Base-by-base conservation (phyloP, 306 rosid genomes). In the Quercus parvula region DNA sequence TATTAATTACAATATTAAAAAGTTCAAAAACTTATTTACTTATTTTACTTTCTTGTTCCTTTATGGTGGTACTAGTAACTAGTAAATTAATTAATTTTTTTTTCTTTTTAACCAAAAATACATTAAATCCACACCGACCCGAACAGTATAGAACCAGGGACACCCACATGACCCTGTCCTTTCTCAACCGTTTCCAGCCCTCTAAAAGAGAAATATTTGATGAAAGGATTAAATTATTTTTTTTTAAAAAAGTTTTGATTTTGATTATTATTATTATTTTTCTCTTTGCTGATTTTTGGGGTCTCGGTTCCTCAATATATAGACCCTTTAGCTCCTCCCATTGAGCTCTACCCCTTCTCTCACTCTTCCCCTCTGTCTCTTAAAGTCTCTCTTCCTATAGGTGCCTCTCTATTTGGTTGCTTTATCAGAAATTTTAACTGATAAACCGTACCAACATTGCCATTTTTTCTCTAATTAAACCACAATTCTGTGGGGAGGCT, bases 131-230 rank as follows among this genome's bases (percentile, higher is more conserved):
- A 68, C 96, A 86, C 92, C 94, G 94, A 92, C 97, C 85, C 75
- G 57, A 70, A 79, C 83, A 73, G 86, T 77, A 76, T 56, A 84
- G 79, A 44, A 78, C 55, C 54, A 52, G 82, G 79, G 74, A 83
- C 78, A 27, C 75, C 80, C 97, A 92, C 98, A 89, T 92, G 97
- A 58, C 80, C 64, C 88, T 89, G 91, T 86, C 89, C 89, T 84
- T 83, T 81, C 82, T 61, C 81, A 71, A 79, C 82, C 82, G 86
- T 83, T 85, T 87, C 44, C 74, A 73, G 75, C 83, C 83, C 75
- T 83, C 86, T 63, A 84, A 81, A 87, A 61, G 49, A 72, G 58
- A 78, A 75, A 77, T 24, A 3, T 25, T 46, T 49, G 17, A 64
- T 46, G 22, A 0, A 56, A 59, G 22, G 64, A 58, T 28, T 25